These are phyloP conservation scores for Kazachstania viticola DNA, from an alignment of 805 yeast genomes.

Conservation along the genomic window DNA sequence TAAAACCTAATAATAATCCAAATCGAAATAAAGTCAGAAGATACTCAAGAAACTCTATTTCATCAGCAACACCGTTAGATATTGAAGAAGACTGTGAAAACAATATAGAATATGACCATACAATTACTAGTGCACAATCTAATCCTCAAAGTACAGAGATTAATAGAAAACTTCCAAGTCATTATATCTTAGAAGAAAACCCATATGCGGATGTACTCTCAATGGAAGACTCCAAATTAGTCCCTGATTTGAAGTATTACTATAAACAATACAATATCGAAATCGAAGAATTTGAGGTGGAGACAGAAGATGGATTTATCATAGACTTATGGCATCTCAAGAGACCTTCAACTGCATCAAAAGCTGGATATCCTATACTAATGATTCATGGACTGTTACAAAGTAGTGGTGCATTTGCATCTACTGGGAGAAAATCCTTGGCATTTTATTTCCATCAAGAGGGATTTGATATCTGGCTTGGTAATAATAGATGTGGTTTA, in stretches of 20 bases:
- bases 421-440: constrained; percentile 71
- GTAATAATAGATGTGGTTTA: constrained; percentile 84
- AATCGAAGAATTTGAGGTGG: constrained; percentile 44
- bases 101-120: constrained; percentile 23
- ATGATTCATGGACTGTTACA: constrained; percentile 81
- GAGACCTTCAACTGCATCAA: constrained; percentile 9
- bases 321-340: constrained; percentile 46
- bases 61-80: constrained; percentile 14
- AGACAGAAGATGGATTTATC: constrained; percentile 72
- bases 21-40: constrained; percentile 3
- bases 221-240: constrained; percentile 26
- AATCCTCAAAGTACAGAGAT: background rate
- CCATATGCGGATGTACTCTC: constrained; percentile 19
- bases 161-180: background rate
- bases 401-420: constrained; percentile 74
- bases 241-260: constrained; percentile 55
- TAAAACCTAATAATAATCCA: constrained; percentile 4
- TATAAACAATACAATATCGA: constrained; percentile 49
- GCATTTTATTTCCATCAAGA: constrained; percentile 42
- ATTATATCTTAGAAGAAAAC: constrained; percentile 7
- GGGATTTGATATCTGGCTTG: constrained; percentile 85
- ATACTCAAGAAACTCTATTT: constrained; percentile 9
- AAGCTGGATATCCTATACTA: constrained; percentile 48
- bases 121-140: constrained; percentile 11
- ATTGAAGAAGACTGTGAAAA: constrained; percentile 15